Evolutionary conservation across 2,329 filamentous ascomycete genomes (phyloP).

Genomic region (Ceratocystiopsis minuta): DNA sequence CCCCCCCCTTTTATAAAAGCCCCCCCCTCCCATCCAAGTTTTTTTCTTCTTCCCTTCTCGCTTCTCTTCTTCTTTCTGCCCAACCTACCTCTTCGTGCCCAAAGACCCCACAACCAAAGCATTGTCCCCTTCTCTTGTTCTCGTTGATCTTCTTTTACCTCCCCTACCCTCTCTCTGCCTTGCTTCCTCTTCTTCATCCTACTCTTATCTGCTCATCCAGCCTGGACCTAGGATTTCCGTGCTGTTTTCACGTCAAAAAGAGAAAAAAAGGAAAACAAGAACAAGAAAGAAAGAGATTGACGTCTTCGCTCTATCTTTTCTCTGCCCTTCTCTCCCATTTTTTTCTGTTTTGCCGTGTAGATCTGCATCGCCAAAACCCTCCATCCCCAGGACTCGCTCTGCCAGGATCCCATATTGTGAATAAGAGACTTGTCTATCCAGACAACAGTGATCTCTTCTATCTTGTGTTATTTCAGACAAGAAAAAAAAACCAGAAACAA

Average conservation of each 20-base stretch:
- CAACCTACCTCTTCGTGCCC: conserved; percentile 13
- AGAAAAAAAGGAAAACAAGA: too few relatives aligned
- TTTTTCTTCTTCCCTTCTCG: conserved; percentile 1
- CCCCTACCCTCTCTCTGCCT: background rate
- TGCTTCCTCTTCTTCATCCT: background rate
- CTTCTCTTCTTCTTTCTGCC: conserved; percentile 12
- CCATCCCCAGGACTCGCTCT: background rate
- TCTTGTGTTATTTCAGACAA: background rate
- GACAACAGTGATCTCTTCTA: background rate
- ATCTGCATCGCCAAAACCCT: background rate
- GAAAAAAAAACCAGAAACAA: conserved; percentile 17
- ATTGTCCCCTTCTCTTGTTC: background rate
- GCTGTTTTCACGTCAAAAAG: too few relatives aligned
- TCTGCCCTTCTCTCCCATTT: background rate
- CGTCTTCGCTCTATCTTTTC: background rate
- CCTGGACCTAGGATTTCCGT: too few relatives aligned
- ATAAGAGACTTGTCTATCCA: background rate
- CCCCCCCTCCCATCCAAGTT: background rate
- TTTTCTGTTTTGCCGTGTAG: background rate
- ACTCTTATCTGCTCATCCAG: background rate
- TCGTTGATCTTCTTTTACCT: background rate
- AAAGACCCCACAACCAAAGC: conserved; percentile 12
- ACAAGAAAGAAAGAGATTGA: too few relatives aligned
- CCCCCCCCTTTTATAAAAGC: background rate
- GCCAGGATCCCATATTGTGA: background rate